Evolutionary conservation across 129 eudicot genomes (phyloP), one percentile per base, ranked within the genome.

Genomic region (Escallonia rubra): DNA sequence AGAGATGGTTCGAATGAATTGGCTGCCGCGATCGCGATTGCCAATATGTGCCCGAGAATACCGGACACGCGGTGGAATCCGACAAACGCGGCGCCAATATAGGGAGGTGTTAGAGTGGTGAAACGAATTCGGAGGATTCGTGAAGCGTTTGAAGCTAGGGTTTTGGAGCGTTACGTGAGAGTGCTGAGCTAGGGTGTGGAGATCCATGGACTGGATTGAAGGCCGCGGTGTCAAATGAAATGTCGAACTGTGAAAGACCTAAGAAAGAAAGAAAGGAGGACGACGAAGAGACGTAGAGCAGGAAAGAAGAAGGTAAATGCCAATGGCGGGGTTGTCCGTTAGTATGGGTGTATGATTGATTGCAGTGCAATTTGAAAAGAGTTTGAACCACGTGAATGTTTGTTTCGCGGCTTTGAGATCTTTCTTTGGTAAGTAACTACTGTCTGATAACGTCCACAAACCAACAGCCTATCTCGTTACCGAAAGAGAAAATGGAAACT

Each of bases 131-230:
- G 58, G 48, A 15, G 16, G 7, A 6, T 43, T 23, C 1, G 44
- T 23, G 13, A 45, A 60, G 13, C 58, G 67, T 39, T 63, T 75
- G 72, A 57, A 56, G 8, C 56, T 61, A 54, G 66, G 69, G 73
- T 6, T 76, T 6, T 43, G 15, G 15, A 43, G 7, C 4, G 69
- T 54, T 10, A 47, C 2, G 68, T 58, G 50, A 42, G 68, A 54
- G 10, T 62, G 77, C 57, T 59, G 62, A 71, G 70, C 60, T 71
- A 82, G 86, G 88, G 88, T 77, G 82, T 76, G 74, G 49, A 80
- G 49, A 59, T 79, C 72, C 88, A 86, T 86, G 39, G 34, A 38
- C 53, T 38, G 39, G 12, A 55, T 49, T 3, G 13, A 10, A 8
- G 12, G 58, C 58, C 11, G 50, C 50, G 50, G 50, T 46, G 50